A percentile compares a stretch with the other conserved stretches of the same genome.
Evolutionary conservation across 2,329 filamentous ascomycete genomes (phyloP).

Genomic region (Blumeriella jaapii): DNA sequence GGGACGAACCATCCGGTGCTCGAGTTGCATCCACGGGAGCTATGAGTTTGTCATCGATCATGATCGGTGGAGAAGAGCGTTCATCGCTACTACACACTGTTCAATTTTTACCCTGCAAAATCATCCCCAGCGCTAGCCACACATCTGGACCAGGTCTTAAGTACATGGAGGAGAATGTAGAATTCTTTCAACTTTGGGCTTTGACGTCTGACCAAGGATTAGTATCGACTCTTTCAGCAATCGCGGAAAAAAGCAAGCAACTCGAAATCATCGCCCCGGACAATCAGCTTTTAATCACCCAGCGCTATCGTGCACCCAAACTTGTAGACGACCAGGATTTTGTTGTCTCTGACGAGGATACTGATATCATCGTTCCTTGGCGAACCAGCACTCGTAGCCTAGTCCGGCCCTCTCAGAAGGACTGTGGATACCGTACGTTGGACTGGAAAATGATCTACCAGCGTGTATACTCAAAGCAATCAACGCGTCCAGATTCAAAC

Average conservation of each 20-base stretch:
- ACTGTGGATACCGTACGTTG: constrained; percentile 6
- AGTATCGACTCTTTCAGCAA: constrained; percentile 29
- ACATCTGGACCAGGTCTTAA: constrained; percentile 8
- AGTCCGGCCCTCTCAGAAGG: not conserved
- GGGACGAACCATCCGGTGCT: not conserved
- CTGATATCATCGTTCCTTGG: constrained; percentile 1
- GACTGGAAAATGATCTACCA: constrained; percentile 16
- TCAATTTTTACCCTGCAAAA: constrained; percentile 10
- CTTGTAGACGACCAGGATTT: constrained; percentile 17
- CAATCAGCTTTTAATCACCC: constrained; percentile 5
- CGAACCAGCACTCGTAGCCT: not conserved
- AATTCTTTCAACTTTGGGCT: constrained; percentile 37
- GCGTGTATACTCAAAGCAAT: constrained; percentile 4
- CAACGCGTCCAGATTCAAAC: not conserved
- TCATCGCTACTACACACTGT: constrained; percentile 1
- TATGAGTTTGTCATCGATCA: constrained; percentile 9
- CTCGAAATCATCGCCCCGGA: constrained; percentile 8
- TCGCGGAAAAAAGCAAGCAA: constrained; percentile 5
- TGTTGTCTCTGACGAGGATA: constrained; percentile 19
- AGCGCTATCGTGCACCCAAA: constrained; percentile 4
- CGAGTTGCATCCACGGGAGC: constrained; percentile 13
- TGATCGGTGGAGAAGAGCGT: not conserved
- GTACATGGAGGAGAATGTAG: constrained; percentile 28
- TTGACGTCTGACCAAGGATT: constrained; percentile 35
- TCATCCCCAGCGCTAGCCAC: constrained; percentile 5